phyloP scores from a whole-genome alignment of 805 yeast species.

The Kodamaea neixiangensis region DNA sequence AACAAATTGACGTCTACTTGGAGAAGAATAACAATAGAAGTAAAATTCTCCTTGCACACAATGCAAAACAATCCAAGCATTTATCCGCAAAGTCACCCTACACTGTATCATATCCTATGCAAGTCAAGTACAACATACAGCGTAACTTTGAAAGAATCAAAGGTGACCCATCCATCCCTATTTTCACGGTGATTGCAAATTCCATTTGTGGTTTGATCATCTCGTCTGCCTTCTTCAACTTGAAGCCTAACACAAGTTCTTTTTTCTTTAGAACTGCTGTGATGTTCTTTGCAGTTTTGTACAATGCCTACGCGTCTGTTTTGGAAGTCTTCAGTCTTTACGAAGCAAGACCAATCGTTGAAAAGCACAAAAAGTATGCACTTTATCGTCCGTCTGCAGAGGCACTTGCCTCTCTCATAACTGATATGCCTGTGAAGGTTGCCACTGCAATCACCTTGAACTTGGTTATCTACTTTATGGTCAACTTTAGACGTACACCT shows the following conservation, averaged over 20 bases:
- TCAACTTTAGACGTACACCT: conserved; percentile 24
- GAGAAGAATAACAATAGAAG: conserved; percentile 16
- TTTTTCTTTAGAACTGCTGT: conserved; percentile 66
- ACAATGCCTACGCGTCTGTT: conserved; percentile 60
- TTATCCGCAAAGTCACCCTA: conserved; percentile 34
- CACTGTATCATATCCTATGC: conserved; percentile 34
- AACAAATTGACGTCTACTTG: conserved; percentile 46
- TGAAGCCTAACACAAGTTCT: conserved; percentile 51
- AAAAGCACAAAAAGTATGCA: conserved; percentile 71
- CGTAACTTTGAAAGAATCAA: conserved; percentile 56
- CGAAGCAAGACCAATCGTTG: conserved; percentile 62
- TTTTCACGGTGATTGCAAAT: conserved; percentile 53
- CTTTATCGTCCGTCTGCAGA: conserved; percentile 76
- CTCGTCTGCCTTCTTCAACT: conserved; percentile 60
- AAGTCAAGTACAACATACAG: conserved; percentile 45
- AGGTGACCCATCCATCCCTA: conserved; percentile 58
- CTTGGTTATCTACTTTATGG: conserved; percentile 32
- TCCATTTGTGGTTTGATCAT: conserved; percentile 57
- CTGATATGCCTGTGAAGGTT: conserved; percentile 64
- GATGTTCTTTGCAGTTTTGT: conserved; percentile 60
- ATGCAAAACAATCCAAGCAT: conserved; percentile 44
- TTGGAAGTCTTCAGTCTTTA: conserved; percentile 61
- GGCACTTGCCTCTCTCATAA: conserved; percentile 59
- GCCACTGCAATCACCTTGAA: conserved; percentile 33
- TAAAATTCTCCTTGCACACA: conserved; percentile 21